Base-by-base conservation (phyloP, 768 basidiomycete genomes). In the Paxillus rubicundulus region DNA sequence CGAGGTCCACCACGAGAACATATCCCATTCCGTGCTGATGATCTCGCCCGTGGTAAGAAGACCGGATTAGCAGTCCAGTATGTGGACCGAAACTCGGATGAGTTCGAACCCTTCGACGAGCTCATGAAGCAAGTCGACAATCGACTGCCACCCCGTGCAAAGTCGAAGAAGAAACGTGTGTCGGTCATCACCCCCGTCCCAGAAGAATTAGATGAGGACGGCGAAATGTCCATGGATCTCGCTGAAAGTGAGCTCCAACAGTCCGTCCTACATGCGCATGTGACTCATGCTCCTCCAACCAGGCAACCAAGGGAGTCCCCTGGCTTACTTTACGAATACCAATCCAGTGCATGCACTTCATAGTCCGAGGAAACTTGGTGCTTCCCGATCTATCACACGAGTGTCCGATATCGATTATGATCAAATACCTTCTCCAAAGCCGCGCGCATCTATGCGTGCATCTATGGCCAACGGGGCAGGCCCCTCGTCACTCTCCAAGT, bases 61-160 rank as follows among this genome's bases (percentile, higher is more conserved):
- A 92, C 89, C 0, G 89, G 89, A 5, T 77, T 89, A 49, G 75
- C 81, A 0, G 83, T 91, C 13, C 78, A 72, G 36, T 79, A 81
- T 61, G 81, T 90, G 50, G 82, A 86, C 55, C 83, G 82, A 58
- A 82, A 81, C 64, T 87, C 87, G 21, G 89, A 90, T 67, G 89
- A 87, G 27, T 90, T 91, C 64, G 89, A 92, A 66, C 85, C 83
- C 0, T 91, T 91, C 66, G 87, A 86, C 50, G 79, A 89, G 61
- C 65, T 92, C 47, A 77, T 91, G 42, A 77, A 78, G 46, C 86
- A 87, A 61, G 86, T 79, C 2, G 86, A 87, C 70, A 77, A 77
- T 45, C 74, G 81, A n/a, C 77, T 83, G 5, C 86, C 84, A 2
- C 84, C 83, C 17, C 74, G 72, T 40, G 74, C 79, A 17, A 81